Evolutionary conservation across 2,329 filamentous ascomycete species (phyloP).

Genomic region (Cladosporium sp.): DNA sequence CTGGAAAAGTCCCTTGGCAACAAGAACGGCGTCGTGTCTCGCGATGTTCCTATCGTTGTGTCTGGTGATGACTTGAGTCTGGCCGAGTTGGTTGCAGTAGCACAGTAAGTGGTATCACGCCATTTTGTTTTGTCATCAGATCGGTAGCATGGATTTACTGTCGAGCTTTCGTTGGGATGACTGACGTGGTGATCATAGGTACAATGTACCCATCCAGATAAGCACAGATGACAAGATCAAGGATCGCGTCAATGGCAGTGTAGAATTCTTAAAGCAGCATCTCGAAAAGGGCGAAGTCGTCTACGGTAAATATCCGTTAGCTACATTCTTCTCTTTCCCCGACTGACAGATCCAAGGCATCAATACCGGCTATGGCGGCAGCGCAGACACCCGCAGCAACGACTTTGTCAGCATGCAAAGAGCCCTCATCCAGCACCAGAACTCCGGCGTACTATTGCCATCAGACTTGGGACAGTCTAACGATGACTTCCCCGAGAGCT

Average conservation of each 20-base stretch:
- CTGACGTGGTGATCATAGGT: slow-evolving; percentile 1
- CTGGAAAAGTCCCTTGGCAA: neutral
- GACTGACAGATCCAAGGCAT: slow-evolving; percentile 20
- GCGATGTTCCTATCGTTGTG: slow-evolving; percentile 8
- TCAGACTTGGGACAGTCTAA: slow-evolving; percentile 19
- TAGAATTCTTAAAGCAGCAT: slow-evolving; percentile 13
- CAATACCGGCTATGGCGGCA: slow-evolving; percentile 65
- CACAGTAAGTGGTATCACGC: too few species aligned
- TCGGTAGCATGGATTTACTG: too few species aligned
- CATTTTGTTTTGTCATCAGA: too few species aligned
- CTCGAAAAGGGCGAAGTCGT: slow-evolving; percentile 12
- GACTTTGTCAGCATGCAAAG: slow-evolving; percentile 50
- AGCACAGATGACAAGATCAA: slow-evolving; percentile 12
- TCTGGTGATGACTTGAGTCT: slow-evolving; percentile 10
- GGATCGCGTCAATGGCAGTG: slow-evolving; percentile 9
- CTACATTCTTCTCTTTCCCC: neutral
- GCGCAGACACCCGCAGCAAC: slow-evolving; percentile 56
- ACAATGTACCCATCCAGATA: slow-evolving; percentile 8
- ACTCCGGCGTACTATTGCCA: slow-evolving; percentile 44
- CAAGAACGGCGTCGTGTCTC: neutral
- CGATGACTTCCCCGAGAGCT: slow-evolving; percentile 11
- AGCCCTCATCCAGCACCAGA: slow-evolving; percentile 53
- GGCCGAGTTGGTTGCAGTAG: slow-evolving; percentile 13
- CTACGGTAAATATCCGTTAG: neutral
- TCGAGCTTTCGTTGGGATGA: too few species aligned